A percentile compares a stretch with the other conserved stretches of the same genome.
Conservation (phyloP, 2,329 filamentous ascomycete species). For the Fusarium verticillioides region DNA sequence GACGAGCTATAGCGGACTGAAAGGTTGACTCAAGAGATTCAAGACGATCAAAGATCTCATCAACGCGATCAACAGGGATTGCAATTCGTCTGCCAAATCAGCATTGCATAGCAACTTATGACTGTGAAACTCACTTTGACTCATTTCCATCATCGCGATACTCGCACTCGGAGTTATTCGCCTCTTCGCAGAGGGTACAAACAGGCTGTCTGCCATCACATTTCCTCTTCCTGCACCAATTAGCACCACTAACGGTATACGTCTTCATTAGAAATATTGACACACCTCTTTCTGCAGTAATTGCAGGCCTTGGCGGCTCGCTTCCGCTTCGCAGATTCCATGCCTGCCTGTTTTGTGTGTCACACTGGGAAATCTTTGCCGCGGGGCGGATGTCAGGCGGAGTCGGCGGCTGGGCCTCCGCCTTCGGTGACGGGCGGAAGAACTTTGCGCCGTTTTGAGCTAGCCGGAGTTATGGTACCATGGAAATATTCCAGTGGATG, state of each 20-base stretch:
- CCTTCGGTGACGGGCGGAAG: not conserved
- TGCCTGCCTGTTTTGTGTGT: slow-evolving; percentile 8
- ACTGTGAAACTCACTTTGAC: not conserved
- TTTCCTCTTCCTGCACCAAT: slow-evolving; percentile 24
- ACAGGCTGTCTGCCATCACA: slow-evolving; percentile 36
- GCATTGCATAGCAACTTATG: accelerated
- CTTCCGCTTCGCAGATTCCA: slow-evolving; percentile 38
- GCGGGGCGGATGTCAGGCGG: slow-evolving; percentile 25
- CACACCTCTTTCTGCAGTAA: slow-evolving; percentile 36
- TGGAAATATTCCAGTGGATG: too few relatives aligned
- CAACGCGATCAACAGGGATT: slow-evolving; percentile 25
- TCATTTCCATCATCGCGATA: slow-evolving; percentile 29
- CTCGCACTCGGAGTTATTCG: slow-evolving; percentile 35
- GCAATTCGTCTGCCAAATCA: not conserved
- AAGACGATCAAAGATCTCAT: slow-evolving; percentile 34
- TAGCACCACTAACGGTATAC: not conserved
- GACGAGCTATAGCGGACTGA: slow-evolving; percentile 18
- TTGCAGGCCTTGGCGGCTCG: slow-evolving; percentile 41
- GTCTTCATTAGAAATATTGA: not conserved
- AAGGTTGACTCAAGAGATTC: slow-evolving; percentile 29
- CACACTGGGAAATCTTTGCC: slow-evolving; percentile 25
- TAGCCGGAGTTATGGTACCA: too few relatives aligned
- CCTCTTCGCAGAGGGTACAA: slow-evolving; percentile 33
- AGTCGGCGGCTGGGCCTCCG: slow-evolving; percentile 26
- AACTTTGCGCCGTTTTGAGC: not conserved